Evolutionary conservation across 2,329 filamentous ascomycete species (phyloP), one percentile per base, ranked within the genome.

Genomic region (Talaromyces albobiverticillius): DNA sequence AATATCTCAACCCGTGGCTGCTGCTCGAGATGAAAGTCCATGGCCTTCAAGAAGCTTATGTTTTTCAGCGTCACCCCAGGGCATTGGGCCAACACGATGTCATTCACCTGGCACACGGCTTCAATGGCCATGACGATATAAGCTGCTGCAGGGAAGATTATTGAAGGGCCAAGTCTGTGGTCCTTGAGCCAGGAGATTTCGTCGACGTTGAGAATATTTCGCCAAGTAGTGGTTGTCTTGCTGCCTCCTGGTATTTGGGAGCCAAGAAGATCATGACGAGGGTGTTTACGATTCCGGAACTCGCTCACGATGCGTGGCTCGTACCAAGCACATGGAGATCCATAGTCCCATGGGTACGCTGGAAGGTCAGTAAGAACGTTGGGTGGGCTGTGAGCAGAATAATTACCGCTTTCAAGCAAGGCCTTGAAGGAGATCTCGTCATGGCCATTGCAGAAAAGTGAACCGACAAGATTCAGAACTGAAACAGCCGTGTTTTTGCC

Each of bases 111-210:
- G 4, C 2, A 26, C n/a, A 48, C 32, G 6, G 65, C 70, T 60
- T 71, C 68, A 4, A 71, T 48, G 2, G 61, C 67, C 50, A 53
- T n/a, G 55, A 58, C 6, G 68, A 45, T 36, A 64, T 64, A 53
- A 1, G 65, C 70, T 3, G 69, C 64, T 2, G 59, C 67, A 16
- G 69, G 69, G 46, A 64, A 70, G 3, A 71, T 20, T 8, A 57
- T 64, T 6, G 46, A 54, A 2, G 56, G 59, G 3, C 61, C 36
- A 18, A 63, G 61, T 55, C 47, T 59, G 55, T 61, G 66, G 49
- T 61, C 46, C 14, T 57, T 25, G 36, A 62, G 36, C 58, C 66
- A 67, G 14, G 61, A 48, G 36, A 57, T 26, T 54, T 68, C 61
- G 51, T 59, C 63, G 26, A 20, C 49, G 53, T 36, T 58, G 43